These are phyloP conservation scores for Emmonsiellopsis sp. DNA, from an alignment of 2,329 filamentous ascomycete genomes.

Conservation along the genomic window DNA sequence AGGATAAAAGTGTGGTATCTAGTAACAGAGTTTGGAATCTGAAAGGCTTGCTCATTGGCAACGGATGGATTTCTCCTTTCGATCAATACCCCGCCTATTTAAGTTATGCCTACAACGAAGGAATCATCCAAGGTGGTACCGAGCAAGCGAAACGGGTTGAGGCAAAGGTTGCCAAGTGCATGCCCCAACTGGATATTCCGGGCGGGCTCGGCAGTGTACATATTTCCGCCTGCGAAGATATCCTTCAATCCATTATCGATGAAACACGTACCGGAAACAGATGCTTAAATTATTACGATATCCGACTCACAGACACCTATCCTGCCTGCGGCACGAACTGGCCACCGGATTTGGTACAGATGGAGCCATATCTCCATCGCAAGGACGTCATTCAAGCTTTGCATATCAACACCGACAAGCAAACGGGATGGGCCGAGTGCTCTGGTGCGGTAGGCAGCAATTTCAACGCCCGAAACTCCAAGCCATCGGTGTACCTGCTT, in stretches of 20 bases:
- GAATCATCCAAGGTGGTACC: conserved; percentile 59
- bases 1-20: conserved; percentile 35
- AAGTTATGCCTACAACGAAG: conserved; percentile 67
- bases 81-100: conserved; percentile 89
- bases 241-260: conserved; percentile 64
- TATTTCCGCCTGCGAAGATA: conserved; percentile 60
- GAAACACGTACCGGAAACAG: conserved; percentile 48
- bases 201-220: conserved; percentile 56
- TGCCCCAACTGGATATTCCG: conserved; percentile 49
- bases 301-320: conserved; percentile 70
- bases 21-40: conserved; percentile 60
- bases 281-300: conserved; percentile 96
- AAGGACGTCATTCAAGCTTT: conserved; percentile 70
- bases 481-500: conserved; percentile 63
- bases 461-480: conserved; percentile 62
- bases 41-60: conserved; percentile 82
- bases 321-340: conserved; percentile 95
- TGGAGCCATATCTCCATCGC: conserved; percentile 77
- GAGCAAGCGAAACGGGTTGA: conserved; percentile 57
- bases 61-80: conserved; percentile 87
- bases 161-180: conserved; percentile 58
- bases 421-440: conserved; percentile 86
- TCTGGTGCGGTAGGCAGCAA: conserved; percentile 63
- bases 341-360: conserved; percentile 71
- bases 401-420: conserved; percentile 72